These are phyloP conservation scores for Climacium dendroides DNA, from an alignment of 225 moss, liverwort and hornwort genomes.

Conservation along the genomic window DNA sequence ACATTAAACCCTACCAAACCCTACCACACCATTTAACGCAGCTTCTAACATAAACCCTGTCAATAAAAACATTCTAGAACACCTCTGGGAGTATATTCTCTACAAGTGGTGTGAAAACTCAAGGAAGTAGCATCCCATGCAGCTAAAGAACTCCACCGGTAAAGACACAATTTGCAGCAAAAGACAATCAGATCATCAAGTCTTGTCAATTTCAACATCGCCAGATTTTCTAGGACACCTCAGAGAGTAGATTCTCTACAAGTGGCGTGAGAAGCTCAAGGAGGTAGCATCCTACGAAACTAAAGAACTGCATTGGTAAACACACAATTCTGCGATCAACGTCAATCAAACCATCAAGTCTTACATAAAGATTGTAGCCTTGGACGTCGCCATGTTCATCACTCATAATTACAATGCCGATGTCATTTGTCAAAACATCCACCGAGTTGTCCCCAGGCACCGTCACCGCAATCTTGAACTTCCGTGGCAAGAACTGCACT, in stretches of 20 bases:
- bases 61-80: neutral
- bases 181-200: neutral
- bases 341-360: neutral
- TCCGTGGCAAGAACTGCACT: conserved; percentile 64
- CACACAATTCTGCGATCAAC: neutral
- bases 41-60: neutral
- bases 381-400: conserved; percentile 62
- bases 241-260: neutral
- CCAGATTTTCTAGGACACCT: neutral
- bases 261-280: neutral
- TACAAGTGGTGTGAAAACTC: neutral
- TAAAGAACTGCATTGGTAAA: neutral
- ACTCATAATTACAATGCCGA: conserved; percentile 74
- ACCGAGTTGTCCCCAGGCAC: conserved; percentile 92
- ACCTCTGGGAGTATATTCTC: neutral
- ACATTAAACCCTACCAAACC: neutral
- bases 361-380: conserved; percentile 82
- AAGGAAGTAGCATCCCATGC: neutral
- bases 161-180: neutral
- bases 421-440: conserved; percentile 72
- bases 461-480: conserved; percentile 91
- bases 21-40: neutral
- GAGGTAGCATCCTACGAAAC: neutral
- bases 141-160: neutral
- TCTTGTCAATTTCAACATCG: neutral